These are phyloP conservation scores for rapeseed (Brassica napus) DNA, from an alignment of 345 rosid genomes.

Conservation along the genomic window DNA sequence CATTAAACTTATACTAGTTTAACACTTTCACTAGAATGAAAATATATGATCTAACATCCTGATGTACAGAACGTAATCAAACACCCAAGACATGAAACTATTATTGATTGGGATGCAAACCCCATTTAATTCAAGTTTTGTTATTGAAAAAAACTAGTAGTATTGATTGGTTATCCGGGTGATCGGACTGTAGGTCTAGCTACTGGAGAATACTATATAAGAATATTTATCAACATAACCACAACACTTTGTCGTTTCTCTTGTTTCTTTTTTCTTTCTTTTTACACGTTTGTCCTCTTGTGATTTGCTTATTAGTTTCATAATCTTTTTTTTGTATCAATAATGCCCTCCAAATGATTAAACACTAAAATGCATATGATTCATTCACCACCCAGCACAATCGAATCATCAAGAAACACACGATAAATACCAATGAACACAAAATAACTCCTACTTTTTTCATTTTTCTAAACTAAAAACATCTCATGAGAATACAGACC, in stretches of 20 bases:
- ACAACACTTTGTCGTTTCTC: neutral
- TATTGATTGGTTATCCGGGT: neutral
- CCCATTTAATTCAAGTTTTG: neutral
- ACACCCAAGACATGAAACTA: neutral
- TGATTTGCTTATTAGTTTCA: constrained; percentile 25
- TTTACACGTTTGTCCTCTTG: constrained; percentile 12
- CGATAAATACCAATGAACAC: constrained; percentile 11
- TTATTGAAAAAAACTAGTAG: neutral
- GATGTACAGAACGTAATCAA: neutral
- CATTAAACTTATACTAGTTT: neutral
- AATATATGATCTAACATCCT: neutral
- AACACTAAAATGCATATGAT: neutral
- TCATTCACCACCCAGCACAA: constrained; percentile 7
- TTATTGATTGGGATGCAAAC: neutral
- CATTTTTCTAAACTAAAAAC: constrained; percentile 1
- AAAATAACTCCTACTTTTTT: neutral
- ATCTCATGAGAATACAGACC: neutral
- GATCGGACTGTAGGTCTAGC: neutral
- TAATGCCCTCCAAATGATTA: constrained; percentile 22
- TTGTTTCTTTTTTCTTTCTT: neutral
- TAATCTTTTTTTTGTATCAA: constrained; percentile 21
- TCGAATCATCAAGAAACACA: constrained; percentile 21
- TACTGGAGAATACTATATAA: neutral
- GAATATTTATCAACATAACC: constrained; percentile 17
- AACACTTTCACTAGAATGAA: neutral